phyloP scores from a whole-genome alignment of 805 yeast genomes.

The Hanseniaspora valbyensis region DNA sequence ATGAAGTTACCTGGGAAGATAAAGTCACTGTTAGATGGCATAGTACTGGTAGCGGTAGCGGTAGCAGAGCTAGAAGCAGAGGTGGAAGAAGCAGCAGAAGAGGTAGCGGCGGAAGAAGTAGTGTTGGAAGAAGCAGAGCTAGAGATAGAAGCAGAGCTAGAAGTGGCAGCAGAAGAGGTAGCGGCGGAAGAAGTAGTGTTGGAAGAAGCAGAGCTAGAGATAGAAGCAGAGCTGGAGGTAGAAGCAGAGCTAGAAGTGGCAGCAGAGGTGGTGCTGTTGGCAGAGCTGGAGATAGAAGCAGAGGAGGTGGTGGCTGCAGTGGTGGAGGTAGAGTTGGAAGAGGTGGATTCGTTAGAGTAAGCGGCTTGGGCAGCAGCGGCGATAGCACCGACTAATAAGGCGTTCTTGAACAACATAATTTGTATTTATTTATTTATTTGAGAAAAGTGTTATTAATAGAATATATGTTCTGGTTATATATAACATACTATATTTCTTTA shows the following conservation, averaged over 20 bases:
- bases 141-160: neutral
- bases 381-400: slow-evolving; percentile 9
- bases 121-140: neutral
- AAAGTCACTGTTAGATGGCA: neutral
- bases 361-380: slow-evolving; percentile 3
- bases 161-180: neutral
- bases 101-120: no score
- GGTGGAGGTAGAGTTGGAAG: neutral
- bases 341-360: slow-evolving; percentile 3
- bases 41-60: neutral
- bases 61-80: neutral
- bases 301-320: neutral
- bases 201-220: neutral
- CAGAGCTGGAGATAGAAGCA: neutral
- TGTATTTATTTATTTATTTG: neutral
- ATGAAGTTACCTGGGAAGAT: slow-evolving; percentile 4
- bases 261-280: neutral
- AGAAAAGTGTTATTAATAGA: neutral
- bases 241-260: neutral
- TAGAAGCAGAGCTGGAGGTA: neutral
- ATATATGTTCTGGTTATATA: no score
- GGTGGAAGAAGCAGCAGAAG: neutral
- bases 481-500: no score
- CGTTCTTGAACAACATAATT: slow-evolving; percentile 1
- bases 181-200: no score